Evolutionary conservation across 192 early-diverging fungal species (phyloP).

Genomic region (Podila clonocystis): DNA sequence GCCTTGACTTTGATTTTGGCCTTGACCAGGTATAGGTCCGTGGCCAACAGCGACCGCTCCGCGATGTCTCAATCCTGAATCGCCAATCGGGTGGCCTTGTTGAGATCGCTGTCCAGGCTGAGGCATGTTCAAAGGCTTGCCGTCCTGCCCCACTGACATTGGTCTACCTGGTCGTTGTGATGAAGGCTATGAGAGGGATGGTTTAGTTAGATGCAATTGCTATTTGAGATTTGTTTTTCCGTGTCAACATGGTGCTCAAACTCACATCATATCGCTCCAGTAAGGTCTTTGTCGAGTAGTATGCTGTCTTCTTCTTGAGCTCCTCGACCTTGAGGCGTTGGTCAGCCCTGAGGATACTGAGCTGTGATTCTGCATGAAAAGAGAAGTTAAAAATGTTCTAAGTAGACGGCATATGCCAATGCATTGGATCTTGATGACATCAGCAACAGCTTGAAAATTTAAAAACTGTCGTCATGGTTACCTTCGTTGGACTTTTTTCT

Average conservation of each 20-base stretch:
- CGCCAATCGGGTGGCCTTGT: slow-evolving; percentile 25
- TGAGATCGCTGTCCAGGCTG: slow-evolving; percentile 42
- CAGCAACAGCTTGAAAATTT: not conserved
- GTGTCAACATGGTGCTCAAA: not conserved
- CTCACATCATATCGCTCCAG: slow-evolving; percentile 86
- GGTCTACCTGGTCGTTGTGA: slow-evolving; percentile 18
- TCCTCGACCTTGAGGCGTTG: slow-evolving; percentile 87
- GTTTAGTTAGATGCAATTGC: too few relatives aligned
- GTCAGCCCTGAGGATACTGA: slow-evolving; percentile 56
- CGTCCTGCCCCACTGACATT: slow-evolving; percentile 24
- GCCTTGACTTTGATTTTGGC: not conserved
- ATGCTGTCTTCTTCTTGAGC: slow-evolving; percentile 94
- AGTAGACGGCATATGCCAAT: not conserved
- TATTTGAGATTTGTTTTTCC: too few relatives aligned
- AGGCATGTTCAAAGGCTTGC: slow-evolving; percentile 4
- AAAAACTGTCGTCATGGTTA: not conserved
- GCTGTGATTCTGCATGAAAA: slow-evolving; percentile 37
- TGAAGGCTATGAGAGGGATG: slow-evolving; percentile 6
- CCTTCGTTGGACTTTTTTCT: slow-evolving; percentile 62
- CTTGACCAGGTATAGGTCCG: not conserved
- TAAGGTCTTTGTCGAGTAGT: slow-evolving; percentile 88
- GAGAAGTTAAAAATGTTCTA: not conserved
- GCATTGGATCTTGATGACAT: not conserved
- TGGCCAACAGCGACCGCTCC: slow-evolving; percentile 25
- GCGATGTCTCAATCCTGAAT: slow-evolving; percentile 42